A percentile compares a stretch with the other conserved stretches of the same genome.
phyloP scores from a whole-genome alignment of 1,284 basidiomycete species.

The Xanthoconium separans region DNA sequence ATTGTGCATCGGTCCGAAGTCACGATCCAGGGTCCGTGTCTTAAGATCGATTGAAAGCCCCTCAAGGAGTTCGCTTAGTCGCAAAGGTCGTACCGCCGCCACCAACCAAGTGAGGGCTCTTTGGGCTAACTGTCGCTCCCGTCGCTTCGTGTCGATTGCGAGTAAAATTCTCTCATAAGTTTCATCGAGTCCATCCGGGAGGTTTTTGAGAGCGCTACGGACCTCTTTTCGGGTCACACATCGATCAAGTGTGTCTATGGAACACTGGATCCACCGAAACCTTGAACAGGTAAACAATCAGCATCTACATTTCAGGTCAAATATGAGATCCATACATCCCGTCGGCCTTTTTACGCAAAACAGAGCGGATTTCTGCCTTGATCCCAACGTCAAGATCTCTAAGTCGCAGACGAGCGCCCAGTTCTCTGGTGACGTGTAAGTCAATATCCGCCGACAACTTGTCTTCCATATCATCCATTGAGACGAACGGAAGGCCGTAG shows the following conservation, averaged over 20 bases:
- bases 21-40: background rate
- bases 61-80: background rate
- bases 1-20: background rate
- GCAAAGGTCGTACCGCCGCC: background rate
- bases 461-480: background rate
- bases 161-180: background rate
- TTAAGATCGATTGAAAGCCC: background rate
- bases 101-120: background rate
- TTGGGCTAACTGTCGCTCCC: background rate
- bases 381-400: background rate
- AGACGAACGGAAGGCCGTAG: background rate
- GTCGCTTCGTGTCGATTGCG: background rate
- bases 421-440: background rate
- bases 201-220: background rate
- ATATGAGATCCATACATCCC: background rate
- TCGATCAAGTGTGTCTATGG: conserved; percentile 1
- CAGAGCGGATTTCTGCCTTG: background rate
- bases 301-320: background rate
- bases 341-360: background rate
- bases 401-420: background rate
- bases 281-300: background rate
- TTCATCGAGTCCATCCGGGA: background rate
- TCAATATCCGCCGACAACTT: background rate
- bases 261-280: conserved; percentile 9
- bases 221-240: background rate